Conservation (phyloP, 1,284 basidiomycete genomes). For the Sporisorium reilianum region DNA sequence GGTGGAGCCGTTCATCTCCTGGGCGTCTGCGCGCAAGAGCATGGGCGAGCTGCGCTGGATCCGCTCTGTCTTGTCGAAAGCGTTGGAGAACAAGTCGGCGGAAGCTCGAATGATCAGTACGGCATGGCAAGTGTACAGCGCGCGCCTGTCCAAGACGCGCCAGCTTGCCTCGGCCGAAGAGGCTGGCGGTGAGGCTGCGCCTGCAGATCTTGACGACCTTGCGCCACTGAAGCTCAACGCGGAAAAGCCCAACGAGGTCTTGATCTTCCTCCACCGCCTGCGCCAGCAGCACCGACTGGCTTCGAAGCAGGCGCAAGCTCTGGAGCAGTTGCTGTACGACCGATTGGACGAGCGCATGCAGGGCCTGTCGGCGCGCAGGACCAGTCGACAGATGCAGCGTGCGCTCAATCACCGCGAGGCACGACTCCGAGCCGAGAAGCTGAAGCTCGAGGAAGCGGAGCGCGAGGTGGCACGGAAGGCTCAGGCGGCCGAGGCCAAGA, state of each 20-base stretch:
- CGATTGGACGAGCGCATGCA: slow-evolving; percentile 34
- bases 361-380: slow-evolving; percentile 13
- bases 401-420: slow-evolving; percentile 16
- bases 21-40: slow-evolving; percentile 27
- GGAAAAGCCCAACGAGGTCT: slow-evolving; percentile 22
- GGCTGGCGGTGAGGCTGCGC: background rate
- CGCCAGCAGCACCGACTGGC: slow-evolving; percentile 29
- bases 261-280: slow-evolving; percentile 38
- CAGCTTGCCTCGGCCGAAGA: slow-evolving; percentile 13
- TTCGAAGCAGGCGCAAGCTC: slow-evolving; percentile 25
- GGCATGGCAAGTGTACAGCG: slow-evolving; percentile 34
- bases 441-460: slow-evolving; percentile 31
- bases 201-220: background rate
- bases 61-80: slow-evolving; percentile 22
- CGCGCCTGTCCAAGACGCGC: slow-evolving; percentile 27
- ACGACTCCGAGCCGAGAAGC: slow-evolving; percentile 22
- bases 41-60: slow-evolving; percentile 38
- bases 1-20: slow-evolving; percentile 50
- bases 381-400: slow-evolving; percentile 16
- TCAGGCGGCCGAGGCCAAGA: slow-evolving; percentile 31
- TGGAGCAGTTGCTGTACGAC: slow-evolving; percentile 45
- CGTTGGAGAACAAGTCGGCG: slow-evolving; percentile 40
- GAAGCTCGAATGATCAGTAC: slow-evolving; percentile 42
- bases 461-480: slow-evolving; percentile 31
- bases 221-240: slow-evolving; percentile 28